These are phyloP conservation scores for Datura wrightii DNA, from an alignment of 257 asterid genomes.

Conservation along the genomic window DNA sequence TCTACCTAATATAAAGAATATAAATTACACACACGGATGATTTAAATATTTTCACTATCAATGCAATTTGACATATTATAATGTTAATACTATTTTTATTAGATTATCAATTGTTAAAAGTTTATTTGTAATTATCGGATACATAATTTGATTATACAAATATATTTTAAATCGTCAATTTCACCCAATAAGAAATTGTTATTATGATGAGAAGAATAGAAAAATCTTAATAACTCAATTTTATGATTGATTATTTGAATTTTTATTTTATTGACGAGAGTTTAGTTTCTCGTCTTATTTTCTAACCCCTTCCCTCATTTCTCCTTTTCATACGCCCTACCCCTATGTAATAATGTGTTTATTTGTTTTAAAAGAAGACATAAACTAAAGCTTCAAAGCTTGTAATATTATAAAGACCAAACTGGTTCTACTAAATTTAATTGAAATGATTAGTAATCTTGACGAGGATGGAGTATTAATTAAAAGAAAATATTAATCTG, in stretches of 20 bases:
- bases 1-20: neutral
- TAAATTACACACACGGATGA: neutral
- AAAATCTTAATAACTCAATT: no score
- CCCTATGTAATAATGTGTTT: no score
- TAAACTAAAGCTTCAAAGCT: conserved; percentile 39
- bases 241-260: no score
- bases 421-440: neutral
- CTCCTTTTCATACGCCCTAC: no score
- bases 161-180: conserved; percentile 19
- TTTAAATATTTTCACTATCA: neutral
- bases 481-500: neutral
- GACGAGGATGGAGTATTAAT: neutral
- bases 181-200: neutral
- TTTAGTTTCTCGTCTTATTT: no score
- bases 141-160: no score
- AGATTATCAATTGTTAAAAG: no score
- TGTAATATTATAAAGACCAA: neutral
- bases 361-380: conserved; percentile 40
- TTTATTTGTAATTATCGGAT: no score
- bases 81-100: no score
- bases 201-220: neutral
- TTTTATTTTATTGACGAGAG: no score
- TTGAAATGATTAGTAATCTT: neutral
- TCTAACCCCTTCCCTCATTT: no score
- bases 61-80: neutral